Conservation (phyloP, 371 early-diverging fungal species). For the Mucor velutinosus region DNA sequence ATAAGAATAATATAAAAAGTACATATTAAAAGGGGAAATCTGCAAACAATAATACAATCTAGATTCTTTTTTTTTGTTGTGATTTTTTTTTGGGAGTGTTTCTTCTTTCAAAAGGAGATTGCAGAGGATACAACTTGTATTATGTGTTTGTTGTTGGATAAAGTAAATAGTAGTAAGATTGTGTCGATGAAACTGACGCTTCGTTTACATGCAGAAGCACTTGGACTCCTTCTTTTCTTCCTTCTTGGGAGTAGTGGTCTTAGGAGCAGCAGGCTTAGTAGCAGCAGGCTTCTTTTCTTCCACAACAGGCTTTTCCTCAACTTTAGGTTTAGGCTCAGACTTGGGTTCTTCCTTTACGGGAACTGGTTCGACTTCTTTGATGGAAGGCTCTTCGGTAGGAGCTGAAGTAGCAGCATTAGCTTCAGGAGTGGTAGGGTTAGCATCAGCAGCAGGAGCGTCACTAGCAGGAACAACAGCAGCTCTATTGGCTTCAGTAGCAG, state of each 20-base stretch:
- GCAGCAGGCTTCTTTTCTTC: background rate
- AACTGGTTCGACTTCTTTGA: background rate
- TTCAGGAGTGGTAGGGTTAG: background rate
- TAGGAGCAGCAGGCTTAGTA: background rate
- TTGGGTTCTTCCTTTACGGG: constrained; percentile 7
- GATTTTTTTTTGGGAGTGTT: background rate
- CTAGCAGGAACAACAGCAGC: background rate
- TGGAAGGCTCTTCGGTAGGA: constrained; percentile 35
- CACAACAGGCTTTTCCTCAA: constrained; percentile 1
- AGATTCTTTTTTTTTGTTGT: background rate
- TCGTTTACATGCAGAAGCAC: constrained; percentile 30
- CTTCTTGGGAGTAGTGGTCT: constrained; percentile 3
- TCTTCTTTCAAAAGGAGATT: background rate
- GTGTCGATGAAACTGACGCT: background rate
- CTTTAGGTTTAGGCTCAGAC: constrained; percentile 10
- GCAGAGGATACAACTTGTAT: background rate
- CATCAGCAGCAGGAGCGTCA: constrained; percentile 24
- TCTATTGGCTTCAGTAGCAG: background rate
- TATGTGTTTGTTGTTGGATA: background rate
- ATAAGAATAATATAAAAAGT: background rate
- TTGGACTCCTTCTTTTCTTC: constrained; percentile 20
- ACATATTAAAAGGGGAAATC: background rate
- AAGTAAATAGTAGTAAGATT: constrained; percentile 1
- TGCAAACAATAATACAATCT: background rate
- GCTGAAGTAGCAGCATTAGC: constrained; percentile 43